A percentile compares a stretch with the other conserved stretches of the same genome.
Evolutionary conservation across 306 rosid species (phyloP).

Genomic region (Sindora glabra): DNA sequence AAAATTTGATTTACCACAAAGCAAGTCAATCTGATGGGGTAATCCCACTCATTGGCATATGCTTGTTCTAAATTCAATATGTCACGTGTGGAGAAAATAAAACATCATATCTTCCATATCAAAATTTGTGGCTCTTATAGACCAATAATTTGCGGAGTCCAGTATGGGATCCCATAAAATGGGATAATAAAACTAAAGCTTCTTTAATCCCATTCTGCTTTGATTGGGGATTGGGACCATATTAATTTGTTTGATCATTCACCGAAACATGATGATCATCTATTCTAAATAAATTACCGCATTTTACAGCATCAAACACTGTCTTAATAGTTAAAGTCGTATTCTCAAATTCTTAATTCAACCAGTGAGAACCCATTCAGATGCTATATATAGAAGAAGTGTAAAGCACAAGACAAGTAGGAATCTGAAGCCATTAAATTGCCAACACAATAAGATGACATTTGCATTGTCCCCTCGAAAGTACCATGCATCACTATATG

Average conservation of each 20-base stretch:
- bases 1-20: not conserved
- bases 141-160: constrained; percentile 3
- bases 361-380: not conserved
- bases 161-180: constrained; percentile 19
- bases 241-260: not conserved
- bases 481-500: too few relatives aligned
- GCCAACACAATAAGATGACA: too few relatives aligned
- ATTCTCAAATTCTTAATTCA: constrained; percentile 12
- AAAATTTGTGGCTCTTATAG: constrained; percentile 22
- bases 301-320: not conserved
- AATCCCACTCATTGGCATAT: too few relatives aligned
- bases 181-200: not conserved
- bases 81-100: not conserved
- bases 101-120: not conserved
- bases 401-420: too few relatives aligned
- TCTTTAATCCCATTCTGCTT: not conserved
- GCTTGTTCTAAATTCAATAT: not conserved
- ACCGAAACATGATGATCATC: not conserved
- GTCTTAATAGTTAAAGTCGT: constrained; percentile 8
- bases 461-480: too few relatives aligned
- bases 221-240: not conserved
- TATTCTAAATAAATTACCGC: constrained; percentile 1
- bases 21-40: too few relatives aligned
- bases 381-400: constrained; percentile 19
- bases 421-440: too few relatives aligned